Conservation (phyloP, 495 filamentous ascomycete genomes). For the Penicillium coffeae region DNA sequence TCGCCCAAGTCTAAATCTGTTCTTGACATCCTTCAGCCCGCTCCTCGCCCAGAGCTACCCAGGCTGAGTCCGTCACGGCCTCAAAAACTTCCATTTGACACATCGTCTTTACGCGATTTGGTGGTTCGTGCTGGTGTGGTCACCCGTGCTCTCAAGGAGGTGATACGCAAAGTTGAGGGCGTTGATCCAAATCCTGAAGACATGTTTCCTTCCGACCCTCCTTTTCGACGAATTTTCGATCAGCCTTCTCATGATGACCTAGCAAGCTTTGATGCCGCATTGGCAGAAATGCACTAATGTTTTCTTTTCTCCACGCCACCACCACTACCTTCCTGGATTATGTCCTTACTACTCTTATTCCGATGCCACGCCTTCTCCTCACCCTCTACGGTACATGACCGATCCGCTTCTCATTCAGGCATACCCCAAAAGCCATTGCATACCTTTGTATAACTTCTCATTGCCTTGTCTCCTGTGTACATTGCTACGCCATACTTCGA, state of each 20-base stretch:
- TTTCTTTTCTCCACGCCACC: constrained; percentile 14
- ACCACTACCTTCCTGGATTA: constrained; percentile 1
- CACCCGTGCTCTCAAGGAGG: constrained; percentile 66
- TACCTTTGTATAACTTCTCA: constrained; percentile 22
- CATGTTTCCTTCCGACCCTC: constrained; percentile 31
- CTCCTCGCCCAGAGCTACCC: constrained; percentile 51
- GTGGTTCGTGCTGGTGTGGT: constrained; percentile 79
- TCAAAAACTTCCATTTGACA: constrained; percentile 88
- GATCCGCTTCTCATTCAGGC: constrained; percentile 2
- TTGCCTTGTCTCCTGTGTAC: constrained; percentile 18
- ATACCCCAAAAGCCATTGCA: constrained; percentile 15
- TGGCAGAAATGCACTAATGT: constrained; percentile 25
- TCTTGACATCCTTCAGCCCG: constrained; percentile 77
- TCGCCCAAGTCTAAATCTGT: constrained; percentile 71
- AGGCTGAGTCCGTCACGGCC: constrained; percentile 42
- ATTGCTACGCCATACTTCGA: constrained; percentile 13
- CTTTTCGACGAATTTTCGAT: constrained; percentile 45
- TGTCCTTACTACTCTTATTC: neutral
- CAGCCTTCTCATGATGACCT: constrained; percentile 34
- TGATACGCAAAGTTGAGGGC: constrained; percentile 75
- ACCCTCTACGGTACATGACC: constrained; percentile 4
- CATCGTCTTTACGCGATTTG: constrained; percentile 79
- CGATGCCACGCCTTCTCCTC: constrained; percentile 1
- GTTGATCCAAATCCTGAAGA: constrained; percentile 56
- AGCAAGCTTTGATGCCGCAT: constrained; percentile 29